Evolutionary conservation across 2,329 filamentous ascomycete species (phyloP).

Genomic region (Beauveria brongniartii): DNA sequence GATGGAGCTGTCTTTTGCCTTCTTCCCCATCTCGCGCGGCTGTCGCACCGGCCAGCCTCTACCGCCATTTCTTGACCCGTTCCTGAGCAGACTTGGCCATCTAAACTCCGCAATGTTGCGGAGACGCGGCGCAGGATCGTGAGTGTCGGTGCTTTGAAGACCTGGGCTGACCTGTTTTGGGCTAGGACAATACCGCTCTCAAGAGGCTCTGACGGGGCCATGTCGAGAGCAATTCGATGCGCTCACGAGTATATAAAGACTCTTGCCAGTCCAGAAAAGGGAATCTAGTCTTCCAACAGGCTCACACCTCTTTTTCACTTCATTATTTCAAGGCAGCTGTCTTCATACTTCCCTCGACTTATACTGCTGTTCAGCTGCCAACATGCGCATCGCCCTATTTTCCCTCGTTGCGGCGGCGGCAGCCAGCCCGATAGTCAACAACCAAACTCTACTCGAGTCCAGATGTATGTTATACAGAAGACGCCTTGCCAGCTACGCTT

Average conservation of each 20-base stretch:
- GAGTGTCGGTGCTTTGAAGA: neutral
- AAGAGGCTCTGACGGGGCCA: neutral
- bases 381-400: constrained; percentile 21
- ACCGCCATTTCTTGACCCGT: neutral
- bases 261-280: neutral
- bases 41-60: neutral
- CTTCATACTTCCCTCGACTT: neutral
- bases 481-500: no score
- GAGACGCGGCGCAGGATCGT: neutral
- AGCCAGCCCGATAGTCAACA: constrained; percentile 19
- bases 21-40: neutral
- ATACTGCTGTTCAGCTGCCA: neutral
- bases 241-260: neutral
- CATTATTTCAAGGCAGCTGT: neutral
- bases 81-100: neutral
- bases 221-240: neutral
- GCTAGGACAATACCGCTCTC: neutral
- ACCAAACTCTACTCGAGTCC: constrained; percentile 21
- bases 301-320: neutral
- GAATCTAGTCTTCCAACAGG: neutral
- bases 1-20: neutral
- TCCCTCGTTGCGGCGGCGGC: constrained; percentile 19
- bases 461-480: constrained; percentile 23
- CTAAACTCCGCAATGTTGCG: neutral
- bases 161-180: neutral